phyloP scores from a whole-genome alignment of 2,329 filamentous ascomycete species.

The Camptophora hylomeconis region DNA sequence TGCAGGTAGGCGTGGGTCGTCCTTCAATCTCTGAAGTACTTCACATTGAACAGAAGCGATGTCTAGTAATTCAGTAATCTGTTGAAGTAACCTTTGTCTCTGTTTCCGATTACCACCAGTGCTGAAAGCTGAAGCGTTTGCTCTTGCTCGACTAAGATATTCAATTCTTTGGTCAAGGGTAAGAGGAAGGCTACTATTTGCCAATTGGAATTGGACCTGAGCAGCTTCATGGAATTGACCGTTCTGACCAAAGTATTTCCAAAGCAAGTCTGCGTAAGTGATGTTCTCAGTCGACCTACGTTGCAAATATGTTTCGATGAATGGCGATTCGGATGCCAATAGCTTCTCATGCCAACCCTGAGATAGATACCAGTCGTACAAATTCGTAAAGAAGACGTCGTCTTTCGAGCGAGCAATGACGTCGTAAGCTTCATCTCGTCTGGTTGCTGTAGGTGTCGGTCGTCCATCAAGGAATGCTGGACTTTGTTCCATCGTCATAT shows the following conservation, averaged over 20 bases:
- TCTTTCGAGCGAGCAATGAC: constrained; percentile 81
- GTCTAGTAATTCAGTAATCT: constrained; percentile 75
- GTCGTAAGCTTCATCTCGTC: constrained; percentile 75
- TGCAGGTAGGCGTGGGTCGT: constrained; percentile 55
- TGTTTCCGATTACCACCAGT: constrained; percentile 64
- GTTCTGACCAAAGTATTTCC: constrained; percentile 80
- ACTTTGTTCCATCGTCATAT: constrained; percentile 53
- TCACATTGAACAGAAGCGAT: constrained; percentile 94
- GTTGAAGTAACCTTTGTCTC: constrained; percentile 73
- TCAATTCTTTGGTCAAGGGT: constrained; percentile 76
- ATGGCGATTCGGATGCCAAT: constrained; percentile 69
- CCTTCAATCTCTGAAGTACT: constrained; percentile 61
- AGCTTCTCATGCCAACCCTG: constrained; percentile 77
- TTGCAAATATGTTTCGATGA: constrained; percentile 75
- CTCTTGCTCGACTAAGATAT: constrained; percentile 79
- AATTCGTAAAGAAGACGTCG: constrained; percentile 84
- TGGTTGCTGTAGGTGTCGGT: constrained; percentile 60
- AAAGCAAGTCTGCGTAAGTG: constrained; percentile 77
- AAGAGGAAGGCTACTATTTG: constrained; percentile 67
- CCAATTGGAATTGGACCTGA: constrained; percentile 69
- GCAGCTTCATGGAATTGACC: constrained; percentile 77
- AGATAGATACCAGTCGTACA: constrained; percentile 96
- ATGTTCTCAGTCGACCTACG: constrained; percentile 60
- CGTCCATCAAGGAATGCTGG: constrained; percentile 68
- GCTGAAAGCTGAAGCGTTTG: constrained; percentile 76